Evolutionary conservation across 2,329 filamentous ascomycete species (phyloP), one percentile per base, ranked within the genome.

Genomic region (Fusarium graminum): DNA sequence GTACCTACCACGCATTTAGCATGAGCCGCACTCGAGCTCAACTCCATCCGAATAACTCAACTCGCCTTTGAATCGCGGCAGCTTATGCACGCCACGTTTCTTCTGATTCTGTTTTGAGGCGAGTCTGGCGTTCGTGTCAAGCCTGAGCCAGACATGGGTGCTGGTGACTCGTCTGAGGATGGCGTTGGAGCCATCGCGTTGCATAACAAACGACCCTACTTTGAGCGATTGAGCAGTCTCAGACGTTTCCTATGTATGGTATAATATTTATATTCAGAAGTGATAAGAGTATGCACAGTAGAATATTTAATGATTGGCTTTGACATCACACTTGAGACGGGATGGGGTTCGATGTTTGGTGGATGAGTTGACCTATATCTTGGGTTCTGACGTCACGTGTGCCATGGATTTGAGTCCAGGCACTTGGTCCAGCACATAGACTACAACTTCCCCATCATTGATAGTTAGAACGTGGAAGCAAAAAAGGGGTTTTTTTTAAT

Each of bases 61-160:
- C 75, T 72, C 64, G 79, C 79, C 73, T 80, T 80, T 54, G 79
- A 79, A 63, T 79, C 77, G 43, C 77, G 77, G 56, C 77, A 79
- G 68, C 73, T 79, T 52, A 79, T 73, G 44, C 77, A 79, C 22
- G 77, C 77, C 59, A 79, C 75, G 54, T 79, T 79, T 53, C 77
- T 73, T 49, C 76, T 74, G 42, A 77, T 76, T 49, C 70, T 75
- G 49, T 74, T 75, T 17, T 67, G 63, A 9, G 59, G 49, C 16
- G 51, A 67, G 39, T 51, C 52, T 6, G 67, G 54, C 17, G 47
- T 45, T 46, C 58, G 65, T 57, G 57, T 51, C 63, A 56, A 58
- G 51, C 68, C 41, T 39, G 54, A 45, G 52, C 65, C 62, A 30
- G 70, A 71, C 22, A 69, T 72, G 26, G 74, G 70, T 49, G 61